These are phyloP conservation scores for Malbranchea zuffiana DNA, from an alignment of 2,329 filamentous ascomycete genomes.

Conservation along the genomic window DNA sequence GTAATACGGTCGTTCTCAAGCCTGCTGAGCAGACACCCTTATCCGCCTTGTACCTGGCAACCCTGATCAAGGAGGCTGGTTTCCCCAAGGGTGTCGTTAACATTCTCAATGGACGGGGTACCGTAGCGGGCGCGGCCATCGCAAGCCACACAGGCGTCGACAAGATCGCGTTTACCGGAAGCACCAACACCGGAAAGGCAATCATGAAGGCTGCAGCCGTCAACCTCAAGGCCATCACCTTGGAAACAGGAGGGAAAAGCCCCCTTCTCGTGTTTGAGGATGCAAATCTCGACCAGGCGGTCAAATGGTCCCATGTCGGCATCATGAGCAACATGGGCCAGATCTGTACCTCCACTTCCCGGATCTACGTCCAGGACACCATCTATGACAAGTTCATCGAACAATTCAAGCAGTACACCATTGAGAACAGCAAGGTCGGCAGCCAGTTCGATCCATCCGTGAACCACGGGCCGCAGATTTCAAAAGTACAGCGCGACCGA, in stretches of 20 bases:
- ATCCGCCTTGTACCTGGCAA: conserved; percentile 42
- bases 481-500: conserved; percentile 58
- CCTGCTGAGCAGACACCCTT: conserved; percentile 52
- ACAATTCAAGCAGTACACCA: conserved; percentile 50
- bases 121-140: conserved; percentile 60
- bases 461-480: conserved; percentile 65
- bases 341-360: conserved; percentile 40
- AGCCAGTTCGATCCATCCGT: conserved; percentile 59
- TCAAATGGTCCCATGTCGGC: conserved; percentile 21
- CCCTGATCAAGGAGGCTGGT: conserved; percentile 61
- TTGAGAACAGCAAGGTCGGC: conserved; percentile 52
- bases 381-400: conserved; percentile 54
- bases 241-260: conserved; percentile 35
- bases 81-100: conserved; percentile 71
- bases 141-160: conserved; percentile 68
- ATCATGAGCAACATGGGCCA: conserved; percentile 8
- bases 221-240: conserved; percentile 45
- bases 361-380: conserved; percentile 52
- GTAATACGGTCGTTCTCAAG: conserved; percentile 50
- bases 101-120: conserved; percentile 62
- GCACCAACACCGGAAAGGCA: conserved; percentile 58
- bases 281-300: conserved; percentile 26
- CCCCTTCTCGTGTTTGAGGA: conserved; percentile 31
- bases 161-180: conserved; percentile 76
- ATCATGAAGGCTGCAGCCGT: conserved; percentile 74